phyloP scores from a whole-genome alignment of 1,284 basidiomycete genomes.

The Tilletiopsis washingtonensis region DNA sequence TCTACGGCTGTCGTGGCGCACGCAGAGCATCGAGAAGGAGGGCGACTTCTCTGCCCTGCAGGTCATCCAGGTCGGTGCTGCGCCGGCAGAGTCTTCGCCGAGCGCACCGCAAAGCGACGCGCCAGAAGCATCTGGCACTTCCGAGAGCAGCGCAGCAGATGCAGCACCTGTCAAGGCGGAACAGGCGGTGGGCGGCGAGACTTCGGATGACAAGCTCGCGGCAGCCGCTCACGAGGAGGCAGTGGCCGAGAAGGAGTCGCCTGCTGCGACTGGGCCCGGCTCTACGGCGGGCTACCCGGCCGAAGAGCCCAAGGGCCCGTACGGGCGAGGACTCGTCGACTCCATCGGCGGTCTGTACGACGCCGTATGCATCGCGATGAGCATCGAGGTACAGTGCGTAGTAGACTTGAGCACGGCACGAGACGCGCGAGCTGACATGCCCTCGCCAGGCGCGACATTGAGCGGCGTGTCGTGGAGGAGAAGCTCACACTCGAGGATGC shows the following conservation, averaged over 20 bases:
- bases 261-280: slow-evolving; percentile 3
- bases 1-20: slow-evolving; percentile 1
- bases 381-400: slow-evolving; percentile 12
- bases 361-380: slow-evolving; percentile 43
- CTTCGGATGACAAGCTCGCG: slow-evolving; percentile 17
- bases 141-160: neutral
- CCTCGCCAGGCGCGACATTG: slow-evolving; percentile 25
- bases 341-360: slow-evolving; percentile 49
- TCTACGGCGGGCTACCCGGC: neutral
- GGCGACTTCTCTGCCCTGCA: slow-evolving; percentile 1
- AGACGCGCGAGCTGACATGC: no score
- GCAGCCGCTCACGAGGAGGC: slow-evolving; percentile 19
- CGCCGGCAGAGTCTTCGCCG: neutral
- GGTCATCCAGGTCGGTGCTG: neutral
- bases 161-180: neutral
- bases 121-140: no score
- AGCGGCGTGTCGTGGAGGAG: slow-evolving; percentile 14
- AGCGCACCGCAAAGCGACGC: neutral
- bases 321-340: slow-evolving; percentile 49
- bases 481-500: slow-evolving; percentile 28
- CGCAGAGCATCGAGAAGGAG: slow-evolving; percentile 10
- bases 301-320: slow-evolving; percentile 18
- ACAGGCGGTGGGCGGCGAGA: slow-evolving; percentile 4
- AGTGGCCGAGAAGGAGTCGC: slow-evolving; percentile 15
- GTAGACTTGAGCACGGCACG: no score